phyloP scores from a whole-genome alignment of 345 rosid species.

The Arabidopsis arenosa region DNA sequence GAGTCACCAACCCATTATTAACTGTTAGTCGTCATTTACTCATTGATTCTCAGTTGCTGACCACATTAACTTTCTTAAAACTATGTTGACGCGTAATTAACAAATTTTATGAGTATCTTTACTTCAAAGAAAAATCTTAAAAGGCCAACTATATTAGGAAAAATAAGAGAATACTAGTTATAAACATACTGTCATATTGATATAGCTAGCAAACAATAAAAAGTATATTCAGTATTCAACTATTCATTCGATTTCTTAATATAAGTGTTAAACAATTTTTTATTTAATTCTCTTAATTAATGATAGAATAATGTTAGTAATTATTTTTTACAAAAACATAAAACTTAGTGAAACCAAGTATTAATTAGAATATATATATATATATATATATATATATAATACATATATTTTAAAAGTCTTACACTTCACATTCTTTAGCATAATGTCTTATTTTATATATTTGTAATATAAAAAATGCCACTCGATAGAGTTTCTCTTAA shows the following conservation, averaged over 20 bases:
- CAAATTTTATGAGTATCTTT: not conserved
- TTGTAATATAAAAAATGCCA: not conserved
- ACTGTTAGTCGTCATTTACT: conserved; percentile 19
- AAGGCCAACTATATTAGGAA: too few relatives aligned
- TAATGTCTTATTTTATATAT: not conserved
- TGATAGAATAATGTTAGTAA: not conserved
- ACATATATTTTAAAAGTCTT: not conserved
- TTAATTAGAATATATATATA: not conserved
- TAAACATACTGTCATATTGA: too few relatives aligned
- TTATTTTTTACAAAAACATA: not conserved
- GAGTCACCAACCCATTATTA: conserved; percentile 40
- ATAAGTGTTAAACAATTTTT: not conserved
- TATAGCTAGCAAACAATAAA: too few relatives aligned
- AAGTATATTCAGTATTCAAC: not conserved
- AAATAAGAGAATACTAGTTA: too few relatives aligned
- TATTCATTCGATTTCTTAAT: not conserved
- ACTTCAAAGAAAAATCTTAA: too few relatives aligned
- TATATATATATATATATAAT: too few relatives aligned
- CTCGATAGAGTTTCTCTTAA: not conserved
- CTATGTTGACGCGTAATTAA: conserved; percentile 11
- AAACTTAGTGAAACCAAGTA: not conserved
- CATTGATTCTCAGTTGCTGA: not conserved
- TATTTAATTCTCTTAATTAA: not conserved
- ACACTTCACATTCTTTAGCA: not conserved
- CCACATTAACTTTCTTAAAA: conserved; percentile 16